A percentile compares a stretch with the other conserved stretches of the same genome.
These are phyloP conservation scores for Phytophthora boehmeriae DNA, from an alignment of 352 stramenopile species.

Conservation along the genomic window DNA sequence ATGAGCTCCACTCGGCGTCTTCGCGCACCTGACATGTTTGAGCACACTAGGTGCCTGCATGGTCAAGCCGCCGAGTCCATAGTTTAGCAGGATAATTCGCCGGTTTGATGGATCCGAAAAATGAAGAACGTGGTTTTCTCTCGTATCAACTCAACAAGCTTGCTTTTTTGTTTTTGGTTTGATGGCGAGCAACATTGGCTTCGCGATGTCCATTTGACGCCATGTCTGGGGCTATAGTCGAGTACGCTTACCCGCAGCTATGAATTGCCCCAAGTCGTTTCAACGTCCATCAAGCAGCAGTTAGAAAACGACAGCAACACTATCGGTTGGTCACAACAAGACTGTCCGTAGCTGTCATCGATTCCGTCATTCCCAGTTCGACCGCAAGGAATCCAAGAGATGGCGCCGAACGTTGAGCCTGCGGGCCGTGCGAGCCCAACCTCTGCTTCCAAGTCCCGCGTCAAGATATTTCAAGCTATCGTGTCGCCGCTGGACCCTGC, in stretches of 20 bases:
- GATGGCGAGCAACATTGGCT: too few species aligned
- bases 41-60: conserved; percentile 35
- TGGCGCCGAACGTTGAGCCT: conserved; percentile 22
- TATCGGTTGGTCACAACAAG: too few species aligned
- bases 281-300: not conserved
- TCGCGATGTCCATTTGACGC: too few species aligned
- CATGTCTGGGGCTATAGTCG: too few species aligned
- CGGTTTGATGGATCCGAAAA: conserved; percentile 40
- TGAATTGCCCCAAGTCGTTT: too few species aligned
- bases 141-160: not conserved
- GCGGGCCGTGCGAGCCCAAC: conserved; percentile 16
- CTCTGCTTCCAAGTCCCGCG: conserved; percentile 26
- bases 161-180: too few species aligned
- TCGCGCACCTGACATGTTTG: conserved; percentile 39
- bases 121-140: conserved; percentile 33
- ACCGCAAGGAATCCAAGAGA: not conserved
- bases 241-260: too few species aligned
- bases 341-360: too few species aligned
- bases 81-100: conserved; percentile 45
- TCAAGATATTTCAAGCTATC: conserved; percentile 66
- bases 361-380: too few species aligned
- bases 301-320: too few species aligned
- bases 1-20: conserved; percentile 17
- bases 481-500: conserved; percentile 74
- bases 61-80: conserved; percentile 42